Evolutionary conservation across 1,284 basidiomycete species (phyloP).

Genomic region (Boletellus deceptivus): DNA sequence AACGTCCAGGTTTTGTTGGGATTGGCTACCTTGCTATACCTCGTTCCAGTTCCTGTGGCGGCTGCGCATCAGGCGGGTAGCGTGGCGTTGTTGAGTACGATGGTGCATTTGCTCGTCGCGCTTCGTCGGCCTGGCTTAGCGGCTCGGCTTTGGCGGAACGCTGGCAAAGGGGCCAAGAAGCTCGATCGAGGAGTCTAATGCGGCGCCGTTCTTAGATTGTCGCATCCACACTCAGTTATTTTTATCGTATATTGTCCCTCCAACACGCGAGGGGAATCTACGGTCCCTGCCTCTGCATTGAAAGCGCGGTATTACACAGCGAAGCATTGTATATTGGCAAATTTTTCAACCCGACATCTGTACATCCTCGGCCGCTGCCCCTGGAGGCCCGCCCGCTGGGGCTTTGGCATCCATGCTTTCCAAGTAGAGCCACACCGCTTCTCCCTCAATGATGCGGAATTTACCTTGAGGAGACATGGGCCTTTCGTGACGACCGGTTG

Average conservation of each 20-base stretch:
- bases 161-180: conserved; percentile 22
- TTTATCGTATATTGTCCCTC: conserved; percentile 2
- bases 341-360: conserved; percentile 67
- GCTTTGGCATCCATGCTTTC: conserved; percentile 70
- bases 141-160: conserved; percentile 61
- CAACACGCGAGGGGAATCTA: background rate
- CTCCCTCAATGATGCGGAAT: conserved; percentile 82
- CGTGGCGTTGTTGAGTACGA: conserved; percentile 82
- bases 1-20: conserved; percentile 89
- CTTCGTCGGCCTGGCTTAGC: conserved; percentile 71
- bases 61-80: conserved; percentile 95
- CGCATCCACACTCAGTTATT: conserved; percentile 27
- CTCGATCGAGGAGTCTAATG: conserved; percentile 3
- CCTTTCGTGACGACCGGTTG: conserved; percentile 58
- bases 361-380: conserved; percentile 58
- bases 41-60: conserved; percentile 92
- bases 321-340: conserved; percentile 16
- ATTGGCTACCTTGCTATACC: conserved; percentile 88
- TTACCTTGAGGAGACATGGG: conserved; percentile 48
- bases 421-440: conserved; percentile 69
- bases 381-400: conserved; percentile 34
- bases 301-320: conserved; percentile 10
- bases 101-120: conserved; percentile 75
- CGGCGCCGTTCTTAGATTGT: background rate
- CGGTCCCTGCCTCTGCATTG: conserved; percentile 2